Evolutionary conservation across 352 stramenopile species (phyloP).

Genomic region (Pelagophyceae sp.): DNA sequence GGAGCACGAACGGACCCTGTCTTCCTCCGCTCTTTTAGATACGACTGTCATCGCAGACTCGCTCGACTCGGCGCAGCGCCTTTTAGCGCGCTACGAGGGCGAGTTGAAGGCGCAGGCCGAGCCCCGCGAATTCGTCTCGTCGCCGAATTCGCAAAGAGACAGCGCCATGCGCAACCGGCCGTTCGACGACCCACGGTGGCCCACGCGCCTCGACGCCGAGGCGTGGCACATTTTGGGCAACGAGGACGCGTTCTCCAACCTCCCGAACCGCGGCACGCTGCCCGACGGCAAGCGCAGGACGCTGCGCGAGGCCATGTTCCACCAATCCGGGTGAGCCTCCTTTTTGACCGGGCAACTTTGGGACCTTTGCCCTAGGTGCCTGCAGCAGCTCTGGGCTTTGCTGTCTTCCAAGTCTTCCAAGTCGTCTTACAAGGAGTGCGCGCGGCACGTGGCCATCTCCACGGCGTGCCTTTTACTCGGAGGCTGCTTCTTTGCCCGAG

Average conservation of each 20-base stretch:
- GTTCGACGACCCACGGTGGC: not conserved
- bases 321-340: too few species aligned
- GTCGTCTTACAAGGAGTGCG: not conserved
- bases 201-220: not conserved
- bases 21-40: too few species aligned
- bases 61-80: not conserved
- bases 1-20: not conserved
- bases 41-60: too few species aligned
- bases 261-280: not conserved
- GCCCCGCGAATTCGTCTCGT: not conserved
- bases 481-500: not conserved
- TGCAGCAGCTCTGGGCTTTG: not conserved
- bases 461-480: not conserved
- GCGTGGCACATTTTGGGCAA: not conserved
- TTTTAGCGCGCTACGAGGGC: not conserved
- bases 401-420: not conserved
- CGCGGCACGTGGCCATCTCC: not conserved
- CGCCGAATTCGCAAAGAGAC: not conserved
- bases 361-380: not conserved
- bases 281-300: not conserved
- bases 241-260: not conserved
- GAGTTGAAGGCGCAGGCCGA: not conserved
- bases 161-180: not conserved
- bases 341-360: too few species aligned
- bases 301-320: too few species aligned